These are phyloP conservation scores for Heliosperma pusillum DNA, from an alignment of 148 eudicot species.

Conservation along the genomic window DNA sequence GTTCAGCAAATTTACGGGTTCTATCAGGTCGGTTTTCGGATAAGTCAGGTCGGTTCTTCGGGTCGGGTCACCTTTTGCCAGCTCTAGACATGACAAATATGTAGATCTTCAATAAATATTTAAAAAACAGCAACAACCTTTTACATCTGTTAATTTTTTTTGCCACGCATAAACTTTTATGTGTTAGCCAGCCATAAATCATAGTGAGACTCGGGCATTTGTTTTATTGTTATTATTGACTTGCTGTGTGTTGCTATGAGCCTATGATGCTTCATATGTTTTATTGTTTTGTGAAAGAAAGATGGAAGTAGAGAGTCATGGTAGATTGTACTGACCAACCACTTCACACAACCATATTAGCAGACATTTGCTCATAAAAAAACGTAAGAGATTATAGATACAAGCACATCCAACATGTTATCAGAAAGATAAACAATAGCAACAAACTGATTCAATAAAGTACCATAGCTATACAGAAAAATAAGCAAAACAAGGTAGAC, in stretches of 20 bases:
- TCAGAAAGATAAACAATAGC: not conserved
- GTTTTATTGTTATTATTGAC: not conserved
- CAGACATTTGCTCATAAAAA: not conserved
- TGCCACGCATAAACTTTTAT: not conserved
- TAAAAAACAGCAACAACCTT: not conserved
- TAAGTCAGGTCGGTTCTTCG: too few species aligned
- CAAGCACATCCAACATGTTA: not conserved
- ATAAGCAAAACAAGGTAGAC: not conserved
- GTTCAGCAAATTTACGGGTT: too few species aligned
- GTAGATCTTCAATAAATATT: not conserved
- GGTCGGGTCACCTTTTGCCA: too few species aligned
- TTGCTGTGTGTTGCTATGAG: too few species aligned
- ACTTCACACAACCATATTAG: not conserved
- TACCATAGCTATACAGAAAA: not conserved
- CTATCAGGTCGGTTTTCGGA: too few species aligned
- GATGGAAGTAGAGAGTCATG: not conserved
- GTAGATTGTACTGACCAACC: not conserved
- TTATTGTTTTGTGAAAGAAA: not conserved
- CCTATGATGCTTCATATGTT: not conserved
- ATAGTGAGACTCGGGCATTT: not conserved
- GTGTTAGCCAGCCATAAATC: not conserved
- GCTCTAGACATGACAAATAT: not conserved
- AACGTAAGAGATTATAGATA: not conserved
- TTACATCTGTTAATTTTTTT: conserved; percentile 2
- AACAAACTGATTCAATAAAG: not conserved